A percentile compares a stretch with the other conserved stretches of the same genome.
Conservation (phyloP, 305 asterid species). For the Fraxinus xanthoxyloides region DNA sequence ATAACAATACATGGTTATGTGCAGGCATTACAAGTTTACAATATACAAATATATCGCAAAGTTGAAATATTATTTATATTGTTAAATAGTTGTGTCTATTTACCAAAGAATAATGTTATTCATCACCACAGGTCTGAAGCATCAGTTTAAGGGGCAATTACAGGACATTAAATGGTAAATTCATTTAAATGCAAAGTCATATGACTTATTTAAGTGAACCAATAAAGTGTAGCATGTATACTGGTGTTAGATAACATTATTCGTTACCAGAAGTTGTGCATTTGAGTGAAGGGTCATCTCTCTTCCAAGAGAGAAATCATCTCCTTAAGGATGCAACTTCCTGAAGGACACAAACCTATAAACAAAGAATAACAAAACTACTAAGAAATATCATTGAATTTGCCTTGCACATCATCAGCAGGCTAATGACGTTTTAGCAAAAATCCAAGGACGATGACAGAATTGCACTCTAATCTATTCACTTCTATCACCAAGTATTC, state of each 20-base stretch:
- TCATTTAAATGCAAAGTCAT: no score
- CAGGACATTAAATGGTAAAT: no score
- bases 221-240: no score
- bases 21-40: neutral
- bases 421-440: neutral
- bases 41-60: neutral
- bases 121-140: no score
- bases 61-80: neutral
- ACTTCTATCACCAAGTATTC: neutral
- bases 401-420: neutral
- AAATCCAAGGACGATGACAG: neutral
- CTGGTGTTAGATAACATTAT: no score
- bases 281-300: neutral
- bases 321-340: no score
- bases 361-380: neutral
- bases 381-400: neutral
- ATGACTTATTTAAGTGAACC: no score
- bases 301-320: no score
- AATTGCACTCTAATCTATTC: neutral
- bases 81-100: neutral
- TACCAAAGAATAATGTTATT: no score
- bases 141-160: no score
- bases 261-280: neutral
- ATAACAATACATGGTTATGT: no score
- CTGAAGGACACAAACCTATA: neutral